These are phyloP conservation scores for Nigrospora oryzae DNA, from an alignment of 2,329 filamentous ascomycete species.

Conservation along the genomic window DNA sequence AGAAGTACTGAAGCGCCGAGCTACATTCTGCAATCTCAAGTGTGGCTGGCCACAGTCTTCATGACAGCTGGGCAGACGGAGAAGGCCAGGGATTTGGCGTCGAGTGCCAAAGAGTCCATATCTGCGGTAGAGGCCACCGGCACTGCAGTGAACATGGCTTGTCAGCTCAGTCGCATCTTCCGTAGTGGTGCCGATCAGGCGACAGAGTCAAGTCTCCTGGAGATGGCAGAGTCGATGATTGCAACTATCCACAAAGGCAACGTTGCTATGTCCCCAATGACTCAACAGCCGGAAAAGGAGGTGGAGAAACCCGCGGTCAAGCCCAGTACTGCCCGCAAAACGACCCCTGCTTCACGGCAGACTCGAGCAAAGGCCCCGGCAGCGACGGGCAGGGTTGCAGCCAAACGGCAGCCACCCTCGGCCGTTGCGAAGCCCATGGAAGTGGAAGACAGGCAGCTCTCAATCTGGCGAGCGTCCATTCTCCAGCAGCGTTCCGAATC, in stretches of 20 bases:
- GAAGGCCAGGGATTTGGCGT: constrained; percentile 47
- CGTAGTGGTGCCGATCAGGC: constrained; percentile 37
- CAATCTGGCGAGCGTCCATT: constrained; percentile 28
- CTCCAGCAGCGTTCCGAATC: constrained; percentile 34
- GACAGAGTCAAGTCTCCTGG: constrained; percentile 33
- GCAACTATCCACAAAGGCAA: constrained; percentile 19
- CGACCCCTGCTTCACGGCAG: constrained; percentile 6
- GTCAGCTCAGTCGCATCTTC: constrained; percentile 48
- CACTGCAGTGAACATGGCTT: constrained; percentile 38
- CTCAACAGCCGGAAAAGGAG: constrained; percentile 25
- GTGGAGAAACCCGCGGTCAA: constrained; percentile 25
- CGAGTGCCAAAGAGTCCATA: constrained; percentile 44
- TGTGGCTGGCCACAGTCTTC: constrained; percentile 47
- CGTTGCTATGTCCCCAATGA: background rate
- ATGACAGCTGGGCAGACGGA: constrained; percentile 49
- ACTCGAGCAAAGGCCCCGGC: constrained; percentile 10
- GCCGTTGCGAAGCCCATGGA: constrained; percentile 12
- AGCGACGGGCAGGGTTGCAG: constrained; percentile 13
- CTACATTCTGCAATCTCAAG: constrained; percentile 43
- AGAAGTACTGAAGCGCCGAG: constrained; percentile 56
- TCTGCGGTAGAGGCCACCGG: constrained; percentile 34
- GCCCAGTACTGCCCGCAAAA: constrained; percentile 15
- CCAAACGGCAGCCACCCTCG: constrained; percentile 7
- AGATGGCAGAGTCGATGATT: constrained; percentile 40
- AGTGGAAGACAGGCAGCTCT: constrained; percentile 22